Percentiles rank a stretch among this genome's conserved stretches.
Conservation (phyloP, 176 grass and related monocot genomes). For the Echinochloa phyllopogon region DNA sequence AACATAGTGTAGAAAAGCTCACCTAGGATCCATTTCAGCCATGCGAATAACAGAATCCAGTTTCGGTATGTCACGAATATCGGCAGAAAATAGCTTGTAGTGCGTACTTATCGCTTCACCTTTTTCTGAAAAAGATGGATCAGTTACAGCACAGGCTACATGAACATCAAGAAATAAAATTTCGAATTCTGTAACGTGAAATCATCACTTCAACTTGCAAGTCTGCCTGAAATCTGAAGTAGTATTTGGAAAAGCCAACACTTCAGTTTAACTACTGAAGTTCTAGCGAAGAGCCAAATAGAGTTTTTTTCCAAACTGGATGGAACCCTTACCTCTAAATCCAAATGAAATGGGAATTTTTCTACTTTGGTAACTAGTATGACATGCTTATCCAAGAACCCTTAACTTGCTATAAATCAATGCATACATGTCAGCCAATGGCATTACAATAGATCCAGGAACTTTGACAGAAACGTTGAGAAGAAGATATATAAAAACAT, state of each 20-base stretch:
- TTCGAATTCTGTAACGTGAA: not conserved
- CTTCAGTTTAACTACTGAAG: constrained; percentile 7
- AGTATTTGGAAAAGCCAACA: not conserved
- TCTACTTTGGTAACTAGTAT: not conserved
- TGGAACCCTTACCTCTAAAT: not conserved
- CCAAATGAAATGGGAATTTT: not conserved
- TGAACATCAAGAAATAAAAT: not conserved
- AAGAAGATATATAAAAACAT: not conserved
- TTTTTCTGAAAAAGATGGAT: constrained; percentile 68
- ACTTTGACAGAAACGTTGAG: not conserved
- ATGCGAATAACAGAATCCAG: constrained; percentile 73
- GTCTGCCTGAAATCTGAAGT: not conserved
- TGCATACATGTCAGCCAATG: not conserved
- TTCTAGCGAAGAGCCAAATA: not conserved
- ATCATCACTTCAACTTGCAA: not conserved
- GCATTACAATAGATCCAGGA: not conserved
- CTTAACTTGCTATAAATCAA: constrained; percentile 9
- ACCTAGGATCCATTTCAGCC: constrained; percentile 82
- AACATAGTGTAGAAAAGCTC: constrained; percentile 20
- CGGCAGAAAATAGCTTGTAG: constrained; percentile 89
- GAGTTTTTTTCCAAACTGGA: constrained; percentile 3
- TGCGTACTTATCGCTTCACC: constrained; percentile 82
- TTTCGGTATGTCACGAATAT: constrained; percentile 80
- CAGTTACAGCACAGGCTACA: constrained; percentile 20
- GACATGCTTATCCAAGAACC: not conserved